These are phyloP conservation scores for Mollisiaceae sp. DNA, from an alignment of 2,329 filamentous ascomycete genomes.

Conservation along the genomic window DNA sequence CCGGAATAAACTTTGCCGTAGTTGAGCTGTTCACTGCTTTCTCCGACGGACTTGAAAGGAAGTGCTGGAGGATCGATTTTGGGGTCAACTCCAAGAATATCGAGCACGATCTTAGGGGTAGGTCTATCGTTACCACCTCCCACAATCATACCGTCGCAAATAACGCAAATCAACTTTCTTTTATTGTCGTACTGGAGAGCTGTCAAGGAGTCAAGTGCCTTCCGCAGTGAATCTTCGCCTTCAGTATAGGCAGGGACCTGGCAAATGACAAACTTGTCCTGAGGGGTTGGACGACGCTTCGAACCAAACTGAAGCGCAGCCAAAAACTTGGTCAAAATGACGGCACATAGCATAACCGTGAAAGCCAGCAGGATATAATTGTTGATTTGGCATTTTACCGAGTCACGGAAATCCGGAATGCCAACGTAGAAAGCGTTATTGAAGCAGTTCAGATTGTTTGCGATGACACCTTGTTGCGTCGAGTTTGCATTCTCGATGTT, in stretches of 20 bases:
- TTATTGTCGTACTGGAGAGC: slow-evolving; percentile 98
- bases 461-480: slow-evolving; percentile 56
- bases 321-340: slow-evolving; percentile 88
- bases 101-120: slow-evolving; percentile 95
- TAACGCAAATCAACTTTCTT: slow-evolving; percentile 92
- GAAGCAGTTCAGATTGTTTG: slow-evolving; percentile 78
- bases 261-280: slow-evolving; percentile 99
- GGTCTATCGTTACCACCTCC: slow-evolving; percentile 95
- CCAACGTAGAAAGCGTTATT: slow-evolving; percentile 84
- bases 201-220: slow-evolving; percentile 92
- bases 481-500: slow-evolving; percentile 56
- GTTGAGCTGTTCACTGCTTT: slow-evolving; percentile 90
- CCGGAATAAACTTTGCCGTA: slow-evolving; percentile 99
- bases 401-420: slow-evolving; percentile 81
- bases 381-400: slow-evolving; percentile 80
- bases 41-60: slow-evolving; percentile 90
- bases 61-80: slow-evolving; percentile 95
- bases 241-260: slow-evolving; percentile 98
- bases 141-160: slow-evolving; percentile 97
- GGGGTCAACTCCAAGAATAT: slow-evolving; percentile 95
- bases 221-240: slow-evolving; percentile 91
- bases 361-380: slow-evolving; percentile 90
- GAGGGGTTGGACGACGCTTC: slow-evolving; percentile 84
- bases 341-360: slow-evolving; percentile 78
- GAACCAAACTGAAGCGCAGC: slow-evolving; percentile 92